Base-by-base conservation (phyloP, 2,329 filamentous ascomycete genomes). In the Thielaviopsis musarum region DNA sequence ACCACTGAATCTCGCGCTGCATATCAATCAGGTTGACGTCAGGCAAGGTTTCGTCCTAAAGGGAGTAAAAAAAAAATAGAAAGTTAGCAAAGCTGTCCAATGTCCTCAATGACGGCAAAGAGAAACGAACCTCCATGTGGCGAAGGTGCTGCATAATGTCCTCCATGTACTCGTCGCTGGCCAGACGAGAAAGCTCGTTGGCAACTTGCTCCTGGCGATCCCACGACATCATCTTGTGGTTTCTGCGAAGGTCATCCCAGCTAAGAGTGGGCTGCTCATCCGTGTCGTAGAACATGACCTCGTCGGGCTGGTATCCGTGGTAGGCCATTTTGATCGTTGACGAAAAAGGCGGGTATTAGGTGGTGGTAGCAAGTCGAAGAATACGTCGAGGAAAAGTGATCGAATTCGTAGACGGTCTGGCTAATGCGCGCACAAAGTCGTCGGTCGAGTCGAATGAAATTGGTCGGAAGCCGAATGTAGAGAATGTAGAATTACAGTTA, bases 1-100 rank as follows among this genome's bases (percentile, higher is more conserved):
- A 97, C 93, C 93, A 98, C 70, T 97, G 90, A 64, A 98, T 97
- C 78, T 98, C 93, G 65, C 91, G 90, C 74, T 98, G 93, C 73
- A 97, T 96, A 71, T 98, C 93, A 71, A 98, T 98, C 41, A 94
- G 90, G 71, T 91, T 91, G 70, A 95, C 91, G 72, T 98, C 93
- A 58, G 93, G 88, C 65, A 97, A 77, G 28, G 93, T 97, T 73
- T 94, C 87, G 67, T 85, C 81, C 80, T 81, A 41, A 22, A 24
- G n/a, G n/a, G 30, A 26, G 24, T 6, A 26, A 26, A 7, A 53
- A 10, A 5, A 34, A n/a, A 15, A 17, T 7, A 41, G 28, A 34
- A 56, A 34, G 30, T 34, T 56, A 21, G 26, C 17, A 3, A 56
- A 12, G 1, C 24, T n/a, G 26, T 17, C 12, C 1, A 60, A 54